Percentiles rank a stretch among this genome's conserved stretches.
phyloP scores from a whole-genome alignment of 1,139 yeast species.

The Yamadazyma jaroonii region DNA sequence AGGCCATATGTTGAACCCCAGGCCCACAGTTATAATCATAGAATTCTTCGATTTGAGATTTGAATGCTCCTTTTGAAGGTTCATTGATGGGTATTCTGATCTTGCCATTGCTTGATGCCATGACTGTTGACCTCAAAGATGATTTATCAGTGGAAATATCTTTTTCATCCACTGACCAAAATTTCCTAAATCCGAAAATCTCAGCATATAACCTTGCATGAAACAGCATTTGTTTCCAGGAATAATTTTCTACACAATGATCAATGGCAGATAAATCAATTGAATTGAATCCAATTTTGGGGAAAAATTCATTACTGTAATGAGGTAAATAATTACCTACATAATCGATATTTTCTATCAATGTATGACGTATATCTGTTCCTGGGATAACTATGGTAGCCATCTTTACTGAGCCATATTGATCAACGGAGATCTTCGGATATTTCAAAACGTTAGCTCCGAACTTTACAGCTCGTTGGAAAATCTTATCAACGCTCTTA shows the following conservation, averaged over 20 bases:
- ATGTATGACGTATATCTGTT: conserved; percentile 65
- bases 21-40: conserved; percentile 73
- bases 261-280: conserved; percentile 47
- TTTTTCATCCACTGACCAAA: conserved; percentile 81
- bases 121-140: conserved; percentile 70
- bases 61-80: conserved; percentile 65
- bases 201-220: conserved; percentile 58
- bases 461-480: conserved; percentile 40
- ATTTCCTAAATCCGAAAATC: conserved; percentile 70
- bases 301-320: conserved; percentile 19
- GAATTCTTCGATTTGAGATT: conserved; percentile 81
- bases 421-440: conserved; percentile 45
- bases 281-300: neutral
- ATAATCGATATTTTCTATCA: conserved; percentile 49
- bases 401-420: conserved; percentile 45
- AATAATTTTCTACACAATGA: conserved; percentile 78
- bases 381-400: conserved; percentile 62
- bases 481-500: conserved; percentile 44
- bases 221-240: conserved; percentile 62
- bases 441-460: conserved; percentile 52
- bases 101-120: conserved; percentile 65
- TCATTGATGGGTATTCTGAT: conserved; percentile 84
- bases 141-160: conserved; percentile 68
- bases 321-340: conserved; percentile 60
- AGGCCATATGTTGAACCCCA: conserved; percentile 81